A percentile compares a stretch with the other conserved stretches of the same genome.
These are phyloP conservation scores for Flaveria ramosissima DNA, from an alignment of 129 eudicot genomes.

Conservation along the genomic window DNA sequence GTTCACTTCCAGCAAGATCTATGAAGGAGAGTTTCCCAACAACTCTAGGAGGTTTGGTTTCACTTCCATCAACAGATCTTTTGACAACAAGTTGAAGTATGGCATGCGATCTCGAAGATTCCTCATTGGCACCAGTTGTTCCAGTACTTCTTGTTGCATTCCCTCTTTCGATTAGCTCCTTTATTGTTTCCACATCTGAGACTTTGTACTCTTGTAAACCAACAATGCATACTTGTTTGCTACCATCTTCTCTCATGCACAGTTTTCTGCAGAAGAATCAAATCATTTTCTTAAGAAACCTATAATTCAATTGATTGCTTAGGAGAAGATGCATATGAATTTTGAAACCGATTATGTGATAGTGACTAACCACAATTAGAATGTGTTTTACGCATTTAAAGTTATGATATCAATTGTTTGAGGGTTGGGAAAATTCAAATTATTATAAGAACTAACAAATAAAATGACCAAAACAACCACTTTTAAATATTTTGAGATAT, in stretches of 20 bases:
- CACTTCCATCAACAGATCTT: constrained; percentile 79
- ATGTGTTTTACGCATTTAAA: not conserved
- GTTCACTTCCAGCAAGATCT: constrained; percentile 99
- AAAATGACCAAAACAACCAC: not conserved
- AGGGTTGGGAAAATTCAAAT: not conserved
- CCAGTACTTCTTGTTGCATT: constrained; percentile 95
- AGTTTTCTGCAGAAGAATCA: constrained; percentile 59
- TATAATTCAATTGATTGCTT: not conserved
- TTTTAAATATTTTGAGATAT: not conserved
- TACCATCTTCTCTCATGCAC: constrained; percentile 98
- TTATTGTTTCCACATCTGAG: constrained; percentile 84
- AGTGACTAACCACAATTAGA: not conserved
- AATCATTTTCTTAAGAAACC: constrained; percentile 15
- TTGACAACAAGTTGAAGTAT: constrained; percentile 91
- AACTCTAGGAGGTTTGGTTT: constrained; percentile 82
- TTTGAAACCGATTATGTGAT: not conserved
- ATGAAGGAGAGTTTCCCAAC: constrained; percentile 97
- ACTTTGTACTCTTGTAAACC: constrained; percentile 93
- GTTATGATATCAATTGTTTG: not conserved
- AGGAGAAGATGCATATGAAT: not conserved
- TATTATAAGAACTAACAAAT: not conserved
- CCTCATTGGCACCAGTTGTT: constrained; percentile 99
- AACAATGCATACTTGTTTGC: constrained; percentile 94
- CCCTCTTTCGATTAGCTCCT: constrained; percentile 94
- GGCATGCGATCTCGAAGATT: constrained; percentile 97